Evolutionary conservation across 1,284 basidiomycete genomes (phyloP).

Genomic region (Microbotryum scabiosae): DNA sequence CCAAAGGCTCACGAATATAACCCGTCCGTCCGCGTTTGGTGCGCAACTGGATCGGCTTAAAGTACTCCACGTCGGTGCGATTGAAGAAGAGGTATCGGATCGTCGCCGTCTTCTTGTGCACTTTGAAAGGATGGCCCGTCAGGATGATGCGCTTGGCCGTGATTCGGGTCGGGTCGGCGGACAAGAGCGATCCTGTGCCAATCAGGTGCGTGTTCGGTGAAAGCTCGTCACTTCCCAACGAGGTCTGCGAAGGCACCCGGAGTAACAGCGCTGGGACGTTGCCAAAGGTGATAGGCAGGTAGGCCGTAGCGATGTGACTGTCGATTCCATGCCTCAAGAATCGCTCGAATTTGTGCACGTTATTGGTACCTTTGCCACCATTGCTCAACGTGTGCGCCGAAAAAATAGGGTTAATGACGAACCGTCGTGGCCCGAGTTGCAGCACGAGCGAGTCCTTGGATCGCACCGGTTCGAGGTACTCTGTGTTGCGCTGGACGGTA

Average conservation of each 20-base stretch:
- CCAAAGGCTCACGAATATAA: slow-evolving; percentile 82
- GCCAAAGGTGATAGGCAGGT: slow-evolving; percentile 83
- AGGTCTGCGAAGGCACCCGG: slow-evolving; percentile 33
- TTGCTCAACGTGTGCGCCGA: slow-evolving; percentile 78
- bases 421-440: slow-evolving; percentile 78
- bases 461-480: slow-evolving; percentile 76
- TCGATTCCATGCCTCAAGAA: slow-evolving; percentile 61
- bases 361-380: slow-evolving; percentile 82
- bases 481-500: slow-evolving; percentile 87
- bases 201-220: slow-evolving; percentile 53
- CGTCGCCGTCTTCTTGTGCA: slow-evolving; percentile 95
- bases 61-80: slow-evolving; percentile 79
- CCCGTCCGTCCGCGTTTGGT: slow-evolving; percentile 90
- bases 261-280: slow-evolving; percentile 32
- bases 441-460: slow-evolving; percentile 90
- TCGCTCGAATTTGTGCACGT: slow-evolving; percentile 96
- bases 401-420: slow-evolving; percentile 77
- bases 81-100: slow-evolving; percentile 99
- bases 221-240: slow-evolving; percentile 8
- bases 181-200: slow-evolving; percentile 79
- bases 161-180: slow-evolving; percentile 82
- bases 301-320: slow-evolving; percentile 75
- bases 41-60: slow-evolving; percentile 82
- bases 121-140: slow-evolving; percentile 92
- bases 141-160: slow-evolving; percentile 87